Evolutionary conservation across 805 yeast genomes (phyloP).

Genomic region (Saccharomyces paradoxus): DNA sequence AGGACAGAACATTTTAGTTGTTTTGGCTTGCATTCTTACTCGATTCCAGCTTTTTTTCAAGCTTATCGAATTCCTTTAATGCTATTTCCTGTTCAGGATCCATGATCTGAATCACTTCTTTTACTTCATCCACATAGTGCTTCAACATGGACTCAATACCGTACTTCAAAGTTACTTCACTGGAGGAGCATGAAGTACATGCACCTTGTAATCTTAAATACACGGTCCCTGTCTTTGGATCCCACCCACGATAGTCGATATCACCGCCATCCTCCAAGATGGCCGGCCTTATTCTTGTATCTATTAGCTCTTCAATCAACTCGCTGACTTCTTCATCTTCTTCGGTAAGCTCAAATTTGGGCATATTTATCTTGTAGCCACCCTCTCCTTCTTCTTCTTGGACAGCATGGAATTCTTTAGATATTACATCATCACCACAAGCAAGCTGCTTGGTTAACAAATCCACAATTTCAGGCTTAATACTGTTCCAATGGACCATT

Average conservation of each 20-base stretch:
- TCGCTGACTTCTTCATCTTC: slow-evolving; percentile 75
- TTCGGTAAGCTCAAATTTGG: slow-evolving; percentile 36
- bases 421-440: slow-evolving; percentile 21
- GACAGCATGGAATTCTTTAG: slow-evolving; percentile 24
- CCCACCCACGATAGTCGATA: slow-evolving; percentile 78
- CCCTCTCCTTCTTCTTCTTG: slow-evolving; percentile 32
- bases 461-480: slow-evolving; percentile 52
- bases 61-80: slow-evolving; percentile 71
- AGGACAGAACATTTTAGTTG: background rate
- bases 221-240: slow-evolving; percentile 80
- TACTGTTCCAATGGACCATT: slow-evolving; percentile 61
- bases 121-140: slow-evolving; percentile 94
- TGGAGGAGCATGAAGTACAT: slow-evolving; percentile 85
- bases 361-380: slow-evolving; percentile 27
- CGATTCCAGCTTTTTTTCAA: slow-evolving; percentile 50
- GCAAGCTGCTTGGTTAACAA: slow-evolving; percentile 24
- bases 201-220: slow-evolving; percentile 89
- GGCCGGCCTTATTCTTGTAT: slow-evolving; percentile 93
- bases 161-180: slow-evolving; percentile 84
- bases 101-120: slow-evolving; percentile 76
- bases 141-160: slow-evolving; percentile 97
- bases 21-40: slow-evolving; percentile 1
- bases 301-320: slow-evolving; percentile 86
- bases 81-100: slow-evolving; percentile 75
- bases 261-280: slow-evolving; percentile 99